These are phyloP conservation scores for Entamoeba invadens DNA, from an alignment of 208 protist genomes.

Conservation along the genomic window DNA sequence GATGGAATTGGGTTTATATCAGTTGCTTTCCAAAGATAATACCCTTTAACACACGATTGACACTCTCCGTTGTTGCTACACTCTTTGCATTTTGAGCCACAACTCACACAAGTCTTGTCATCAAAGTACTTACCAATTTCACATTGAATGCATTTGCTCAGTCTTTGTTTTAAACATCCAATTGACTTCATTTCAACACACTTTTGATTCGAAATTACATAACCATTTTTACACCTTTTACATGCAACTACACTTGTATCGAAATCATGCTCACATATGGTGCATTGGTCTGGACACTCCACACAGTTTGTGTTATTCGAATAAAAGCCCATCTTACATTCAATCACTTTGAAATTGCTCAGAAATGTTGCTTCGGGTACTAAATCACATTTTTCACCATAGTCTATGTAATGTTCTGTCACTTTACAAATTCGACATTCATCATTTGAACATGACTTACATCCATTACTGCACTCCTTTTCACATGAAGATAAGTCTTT, in stretches of 20 bases:
- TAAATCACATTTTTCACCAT: background rate
- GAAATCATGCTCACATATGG: too few species aligned
- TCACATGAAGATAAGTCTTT: too few species aligned
- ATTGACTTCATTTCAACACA: too few species aligned
- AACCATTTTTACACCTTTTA: too few species aligned
- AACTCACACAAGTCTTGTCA: background rate
- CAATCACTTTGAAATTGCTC: background rate
- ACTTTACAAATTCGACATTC: background rate
- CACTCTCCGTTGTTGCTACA: background rate
- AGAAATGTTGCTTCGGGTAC: background rate
- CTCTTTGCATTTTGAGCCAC: background rate
- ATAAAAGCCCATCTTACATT: background rate
- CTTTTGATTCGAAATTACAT: too few species aligned
- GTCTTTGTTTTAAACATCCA: too few species aligned
- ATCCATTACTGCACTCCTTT: too few species aligned
- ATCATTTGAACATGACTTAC: too few species aligned
- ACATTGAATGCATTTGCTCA: background rate
- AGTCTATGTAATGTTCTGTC: background rate
- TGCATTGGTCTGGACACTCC: too few species aligned
- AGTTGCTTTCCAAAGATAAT: background rate
- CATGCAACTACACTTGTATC: too few species aligned
- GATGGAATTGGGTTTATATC: too few species aligned
- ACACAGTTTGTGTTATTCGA: too few species aligned
- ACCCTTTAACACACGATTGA: background rate
- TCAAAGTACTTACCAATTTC: background rate